phyloP scores from a whole-genome alignment of 2,329 filamentous ascomycete genomes.

The Orbilia javanica region DNA sequence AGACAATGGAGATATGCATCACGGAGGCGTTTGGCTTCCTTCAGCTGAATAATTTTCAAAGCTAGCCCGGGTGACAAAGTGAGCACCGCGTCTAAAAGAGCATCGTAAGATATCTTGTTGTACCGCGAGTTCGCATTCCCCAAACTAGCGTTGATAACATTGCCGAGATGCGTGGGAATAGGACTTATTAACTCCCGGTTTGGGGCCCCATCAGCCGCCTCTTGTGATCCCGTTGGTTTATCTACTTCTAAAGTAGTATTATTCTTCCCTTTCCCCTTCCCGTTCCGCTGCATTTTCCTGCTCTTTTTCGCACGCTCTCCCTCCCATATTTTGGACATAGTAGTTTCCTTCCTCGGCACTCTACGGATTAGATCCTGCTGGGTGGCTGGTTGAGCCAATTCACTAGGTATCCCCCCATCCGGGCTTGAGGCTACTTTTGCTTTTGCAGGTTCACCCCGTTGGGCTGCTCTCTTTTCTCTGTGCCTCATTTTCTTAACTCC shows the following conservation, averaged over 20 bases:
- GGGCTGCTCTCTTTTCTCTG: not conserved
- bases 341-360: not conserved
- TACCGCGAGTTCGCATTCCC: not conserved
- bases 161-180: not conserved
- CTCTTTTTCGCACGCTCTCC: no score
- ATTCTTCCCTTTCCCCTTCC: not conserved
- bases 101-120: constrained; percentile 15
- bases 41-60: not conserved
- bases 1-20: constrained; percentile 31
- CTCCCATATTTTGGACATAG: not conserved
- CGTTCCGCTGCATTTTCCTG: not conserved
- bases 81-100: constrained; percentile 25
- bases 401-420: not conserved
- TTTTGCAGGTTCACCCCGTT: not conserved
- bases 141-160: not conserved
- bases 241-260: not conserved
- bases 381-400: not conserved
- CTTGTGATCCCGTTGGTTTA: not conserved
- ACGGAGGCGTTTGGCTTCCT: not conserved
- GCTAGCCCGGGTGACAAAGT: not conserved
- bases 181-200: not conserved
- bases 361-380: not conserved
- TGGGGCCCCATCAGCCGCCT: not conserved
- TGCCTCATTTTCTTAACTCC: not conserved
- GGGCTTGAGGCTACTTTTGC: not conserved